These are phyloP conservation scores for Phytophthora hybrid DNA, from an alignment of 352 stramenopile genomes.

Conservation along the genomic window DNA sequence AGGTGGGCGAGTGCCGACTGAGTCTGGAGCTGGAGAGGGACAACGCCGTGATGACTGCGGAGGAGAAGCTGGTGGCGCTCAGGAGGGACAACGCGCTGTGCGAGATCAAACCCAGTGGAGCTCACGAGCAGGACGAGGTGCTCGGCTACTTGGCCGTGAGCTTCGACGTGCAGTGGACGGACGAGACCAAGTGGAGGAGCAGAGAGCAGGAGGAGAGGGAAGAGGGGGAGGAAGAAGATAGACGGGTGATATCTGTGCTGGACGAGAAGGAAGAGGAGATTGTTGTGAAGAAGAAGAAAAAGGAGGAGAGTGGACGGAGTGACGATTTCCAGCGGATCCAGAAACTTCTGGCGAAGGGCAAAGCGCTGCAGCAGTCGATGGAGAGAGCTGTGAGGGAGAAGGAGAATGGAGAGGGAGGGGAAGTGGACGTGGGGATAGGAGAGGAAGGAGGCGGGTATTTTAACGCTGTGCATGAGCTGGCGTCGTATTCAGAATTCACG, in stretches of 20 bases:
- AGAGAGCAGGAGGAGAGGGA: neutral
- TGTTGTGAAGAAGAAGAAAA: neutral
- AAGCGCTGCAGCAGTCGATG: slow-evolving; percentile 57
- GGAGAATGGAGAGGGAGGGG: neutral
- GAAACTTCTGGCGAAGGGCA: slow-evolving; percentile 55
- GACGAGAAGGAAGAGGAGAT: neutral
- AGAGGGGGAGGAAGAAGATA: neutral
- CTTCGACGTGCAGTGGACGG: slow-evolving; percentile 36
- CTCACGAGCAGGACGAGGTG: slow-evolving; percentile 18
- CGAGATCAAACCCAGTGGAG: slow-evolving; percentile 40
- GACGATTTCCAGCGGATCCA: slow-evolving; percentile 30
- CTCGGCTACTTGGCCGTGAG: slow-evolving; percentile 45
- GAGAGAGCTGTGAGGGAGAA: slow-evolving; percentile 40
- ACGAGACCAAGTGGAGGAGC: slow-evolving; percentile 1
- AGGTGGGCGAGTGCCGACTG: slow-evolving; percentile 46
- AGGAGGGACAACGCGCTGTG: slow-evolving; percentile 44
- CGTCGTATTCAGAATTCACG: neutral
- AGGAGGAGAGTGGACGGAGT: neutral
- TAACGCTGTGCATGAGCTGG: neutral
- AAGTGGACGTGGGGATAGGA: neutral
- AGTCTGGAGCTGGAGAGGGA: slow-evolving; percentile 21
- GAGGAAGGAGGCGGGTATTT: neutral
- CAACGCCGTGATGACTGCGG: slow-evolving; percentile 15
- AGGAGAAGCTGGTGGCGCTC: slow-evolving; percentile 43
- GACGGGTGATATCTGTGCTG: neutral